Evolutionary conservation across 176 grass and related monocot genomes (phyloP).

Genomic region (Themeda triandra): DNA sequence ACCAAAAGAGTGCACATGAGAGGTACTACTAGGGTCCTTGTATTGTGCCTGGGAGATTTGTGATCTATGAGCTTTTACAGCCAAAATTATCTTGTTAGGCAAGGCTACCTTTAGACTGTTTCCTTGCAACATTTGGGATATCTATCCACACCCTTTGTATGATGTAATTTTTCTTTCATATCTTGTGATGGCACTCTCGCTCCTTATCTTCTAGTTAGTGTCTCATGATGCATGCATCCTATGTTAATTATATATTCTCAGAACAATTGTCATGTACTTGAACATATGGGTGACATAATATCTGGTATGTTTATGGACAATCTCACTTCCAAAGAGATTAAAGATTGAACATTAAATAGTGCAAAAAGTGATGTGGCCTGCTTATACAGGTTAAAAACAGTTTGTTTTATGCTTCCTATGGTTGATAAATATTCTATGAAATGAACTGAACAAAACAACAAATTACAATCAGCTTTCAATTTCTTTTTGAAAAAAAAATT

Average conservation of each 20-base stretch:
- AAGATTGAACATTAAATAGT: not conserved
- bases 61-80: not conserved
- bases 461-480: not conserved
- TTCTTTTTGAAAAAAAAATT: not conserved
- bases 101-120: not conserved
- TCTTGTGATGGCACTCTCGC: too few relatives aligned
- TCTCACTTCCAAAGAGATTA: not conserved
- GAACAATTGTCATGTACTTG: not conserved
- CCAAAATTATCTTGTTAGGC: not conserved
- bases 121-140: not conserved
- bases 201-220: slow-evolving; percentile 31
- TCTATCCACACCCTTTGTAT: slow-evolving; percentile 4
- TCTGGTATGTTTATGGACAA: too few relatives aligned
- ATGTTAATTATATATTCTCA: not conserved
- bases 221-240: slow-evolving; percentile 10
- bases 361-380: not conserved
- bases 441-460: not conserved
- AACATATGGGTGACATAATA: not conserved
- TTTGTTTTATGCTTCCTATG: not conserved
- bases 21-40: slow-evolving; percentile 3
- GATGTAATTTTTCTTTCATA: too few relatives aligned
- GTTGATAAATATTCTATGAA: not conserved
- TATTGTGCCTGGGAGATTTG: not conserved
- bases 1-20: not conserved
- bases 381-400: not conserved